These are phyloP conservation scores for Vitis riparia DNA, from an alignment of 164 flowering plant genomes.

Conservation along the genomic window DNA sequence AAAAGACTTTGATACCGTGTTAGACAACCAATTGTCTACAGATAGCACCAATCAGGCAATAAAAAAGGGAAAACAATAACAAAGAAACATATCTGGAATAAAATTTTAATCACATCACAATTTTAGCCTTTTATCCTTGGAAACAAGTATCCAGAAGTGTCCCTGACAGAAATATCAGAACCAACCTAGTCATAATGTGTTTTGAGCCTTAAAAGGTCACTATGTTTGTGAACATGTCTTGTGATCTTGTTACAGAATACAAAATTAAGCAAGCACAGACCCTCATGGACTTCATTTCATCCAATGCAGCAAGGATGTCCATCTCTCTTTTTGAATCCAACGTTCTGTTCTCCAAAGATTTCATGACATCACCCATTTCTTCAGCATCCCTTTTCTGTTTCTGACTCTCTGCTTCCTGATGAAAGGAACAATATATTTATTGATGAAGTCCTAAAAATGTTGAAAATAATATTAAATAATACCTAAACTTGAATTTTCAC, in stretches of 20 bases:
- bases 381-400: slow-evolving; percentile 69
- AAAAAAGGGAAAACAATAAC: too few species aligned
- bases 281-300: slow-evolving; percentile 97
- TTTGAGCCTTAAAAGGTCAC: too few species aligned
- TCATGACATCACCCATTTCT: slow-evolving; percentile 98
- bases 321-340: slow-evolving; percentile 90
- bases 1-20: too few species aligned
- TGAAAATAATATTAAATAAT: neutral
- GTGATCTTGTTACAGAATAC: neutral
- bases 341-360: slow-evolving; percentile 87
- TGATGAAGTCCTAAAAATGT: neutral
- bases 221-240: too few species aligned
- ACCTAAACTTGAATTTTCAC: slow-evolving; percentile 21
- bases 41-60: too few species aligned
- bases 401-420: slow-evolving; percentile 58
- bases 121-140: too few species aligned
- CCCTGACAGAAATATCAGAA: too few species aligned
- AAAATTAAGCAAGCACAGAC: slow-evolving; percentile 26
- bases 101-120: too few species aligned
- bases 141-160: too few species aligned
- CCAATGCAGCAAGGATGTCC: slow-evolving; percentile 91
- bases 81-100: too few species aligned
- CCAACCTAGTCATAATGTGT: too few species aligned
- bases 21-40: too few species aligned
- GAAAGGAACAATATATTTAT: slow-evolving; percentile 8